A percentile compares a stretch with the other conserved stretches of the same genome.
These are phyloP conservation scores for Pneumocystis oryctolagi DNA, from an alignment of 1,139 yeast species.

Conservation along the genomic window DNA sequence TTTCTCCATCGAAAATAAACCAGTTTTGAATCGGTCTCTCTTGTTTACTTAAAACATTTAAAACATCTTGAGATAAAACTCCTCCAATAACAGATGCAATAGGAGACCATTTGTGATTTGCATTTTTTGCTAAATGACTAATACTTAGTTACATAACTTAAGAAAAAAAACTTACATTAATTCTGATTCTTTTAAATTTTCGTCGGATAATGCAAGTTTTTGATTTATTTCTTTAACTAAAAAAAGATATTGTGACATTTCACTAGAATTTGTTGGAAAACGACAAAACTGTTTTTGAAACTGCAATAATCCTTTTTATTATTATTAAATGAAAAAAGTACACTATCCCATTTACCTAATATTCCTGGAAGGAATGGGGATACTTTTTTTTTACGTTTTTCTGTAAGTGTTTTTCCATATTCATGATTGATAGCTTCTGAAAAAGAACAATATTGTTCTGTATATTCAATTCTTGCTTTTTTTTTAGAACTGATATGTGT, in stretches of 20 bases:
- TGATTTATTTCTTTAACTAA: neutral
- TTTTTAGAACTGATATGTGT: neutral
- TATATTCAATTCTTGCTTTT: neutral
- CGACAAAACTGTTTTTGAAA: neutral
- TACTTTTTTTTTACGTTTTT: conserved; percentile 5
- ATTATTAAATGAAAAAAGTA: neutral
- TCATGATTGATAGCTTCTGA: conserved; percentile 4
- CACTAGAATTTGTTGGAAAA: neutral
- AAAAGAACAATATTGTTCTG: neutral
- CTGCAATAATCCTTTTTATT: neutral
- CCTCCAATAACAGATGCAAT: conserved; percentile 86
- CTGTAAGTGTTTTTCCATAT: conserved; percentile 5
- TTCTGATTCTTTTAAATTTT: neutral
- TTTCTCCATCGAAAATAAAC: conserved; percentile 56
- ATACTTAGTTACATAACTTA: conserved; percentile 23
- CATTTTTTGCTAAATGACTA: conserved; percentile 34
- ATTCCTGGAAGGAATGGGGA: conserved; percentile 17
- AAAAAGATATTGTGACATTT: neutral
- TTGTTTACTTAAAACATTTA: conserved; percentile 61
- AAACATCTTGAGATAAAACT: conserved; percentile 74
- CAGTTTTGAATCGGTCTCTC: conserved; percentile 76
- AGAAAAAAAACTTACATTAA: conserved; percentile 9
- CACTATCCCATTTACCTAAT: neutral
- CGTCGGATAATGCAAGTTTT: neutral
- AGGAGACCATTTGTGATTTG: conserved; percentile 44